Evolutionary conservation across 495 filamentous ascomycete species (phyloP).

Genomic region (Friedmanniomyces simplex): DNA sequence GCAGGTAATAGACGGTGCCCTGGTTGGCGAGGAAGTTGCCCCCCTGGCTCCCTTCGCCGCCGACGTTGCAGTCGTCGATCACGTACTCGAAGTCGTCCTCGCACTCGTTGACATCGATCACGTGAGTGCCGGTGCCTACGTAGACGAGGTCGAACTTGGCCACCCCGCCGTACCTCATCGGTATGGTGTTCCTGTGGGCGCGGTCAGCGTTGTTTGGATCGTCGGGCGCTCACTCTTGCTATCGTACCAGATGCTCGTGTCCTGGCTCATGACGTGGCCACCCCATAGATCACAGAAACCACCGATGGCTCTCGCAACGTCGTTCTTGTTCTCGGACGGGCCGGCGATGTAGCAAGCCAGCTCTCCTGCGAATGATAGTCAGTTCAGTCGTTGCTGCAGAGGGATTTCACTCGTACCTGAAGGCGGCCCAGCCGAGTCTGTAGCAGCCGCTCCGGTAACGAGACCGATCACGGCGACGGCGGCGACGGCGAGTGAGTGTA

Average conservation of each 20-base stretch:
- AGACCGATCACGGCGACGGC: background rate
- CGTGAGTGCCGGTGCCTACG: background rate
- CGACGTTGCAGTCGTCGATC: background rate
- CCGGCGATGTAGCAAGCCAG: background rate
- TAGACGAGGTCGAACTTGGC: background rate
- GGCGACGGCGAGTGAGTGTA: background rate
- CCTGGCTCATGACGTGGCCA: background rate
- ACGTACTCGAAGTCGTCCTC: background rate
- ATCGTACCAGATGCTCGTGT: background rate
- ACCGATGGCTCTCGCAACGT: background rate
- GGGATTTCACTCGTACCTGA: background rate
- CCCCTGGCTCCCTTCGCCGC: background rate
- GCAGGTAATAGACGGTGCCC: background rate
- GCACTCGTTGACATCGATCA: background rate
- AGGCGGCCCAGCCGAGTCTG: background rate
- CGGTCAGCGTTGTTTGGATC: background rate
- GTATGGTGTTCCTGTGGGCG: background rate
- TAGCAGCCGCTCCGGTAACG: background rate
- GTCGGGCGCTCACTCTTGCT: background rate
- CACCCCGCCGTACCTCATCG: background rate
- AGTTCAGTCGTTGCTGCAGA: background rate
- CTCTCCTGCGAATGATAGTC: background rate
- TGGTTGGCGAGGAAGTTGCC: background rate
- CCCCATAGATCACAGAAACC: background rate
- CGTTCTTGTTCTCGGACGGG: background rate